phyloP scores from a whole-genome alignment of 1,284 basidiomycete genomes.

The Calocybe gambosa region DNA sequence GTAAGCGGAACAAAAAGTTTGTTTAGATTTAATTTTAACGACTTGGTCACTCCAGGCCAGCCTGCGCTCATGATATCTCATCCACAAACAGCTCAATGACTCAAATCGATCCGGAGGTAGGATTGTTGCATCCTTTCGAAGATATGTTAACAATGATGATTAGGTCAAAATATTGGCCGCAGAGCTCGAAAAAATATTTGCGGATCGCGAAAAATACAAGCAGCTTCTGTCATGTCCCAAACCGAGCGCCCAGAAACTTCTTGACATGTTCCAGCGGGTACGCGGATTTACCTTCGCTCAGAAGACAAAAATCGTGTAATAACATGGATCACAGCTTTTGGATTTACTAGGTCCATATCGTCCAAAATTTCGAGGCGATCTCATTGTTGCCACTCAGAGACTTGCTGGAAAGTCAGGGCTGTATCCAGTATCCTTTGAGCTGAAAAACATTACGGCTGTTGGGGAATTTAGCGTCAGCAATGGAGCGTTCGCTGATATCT shows the following conservation, averaged over 20 bases:
- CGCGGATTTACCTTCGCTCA: not conserved
- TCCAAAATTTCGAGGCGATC: not conserved
- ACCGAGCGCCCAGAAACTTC: constrained; percentile 3
- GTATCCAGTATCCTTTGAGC: constrained; percentile 4
- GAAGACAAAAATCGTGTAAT: not conserved
- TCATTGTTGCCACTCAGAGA: constrained; percentile 8
- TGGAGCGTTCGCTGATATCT: constrained; percentile 2
- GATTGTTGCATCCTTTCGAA: no score
- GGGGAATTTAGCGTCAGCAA: not conserved
- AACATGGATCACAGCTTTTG: not conserved
- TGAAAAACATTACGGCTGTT: not conserved
- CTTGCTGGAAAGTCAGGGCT: constrained; percentile 2
- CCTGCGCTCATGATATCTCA: no score
- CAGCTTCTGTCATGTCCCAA: not conserved
- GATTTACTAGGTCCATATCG: not conserved
- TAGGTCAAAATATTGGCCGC: not conserved
- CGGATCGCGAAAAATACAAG: not conserved
- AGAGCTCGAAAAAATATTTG: not conserved
- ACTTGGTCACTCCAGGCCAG: no score
- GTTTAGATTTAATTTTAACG: no score
- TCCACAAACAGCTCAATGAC: no score
- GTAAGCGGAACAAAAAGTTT: no score
- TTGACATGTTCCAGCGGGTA: constrained; percentile 8
- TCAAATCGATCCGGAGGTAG: no score
- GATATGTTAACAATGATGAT: not conserved